phyloP scores from a whole-genome alignment of 768 basidiomycete genomes.

The Mycena kentingensis region DNA sequence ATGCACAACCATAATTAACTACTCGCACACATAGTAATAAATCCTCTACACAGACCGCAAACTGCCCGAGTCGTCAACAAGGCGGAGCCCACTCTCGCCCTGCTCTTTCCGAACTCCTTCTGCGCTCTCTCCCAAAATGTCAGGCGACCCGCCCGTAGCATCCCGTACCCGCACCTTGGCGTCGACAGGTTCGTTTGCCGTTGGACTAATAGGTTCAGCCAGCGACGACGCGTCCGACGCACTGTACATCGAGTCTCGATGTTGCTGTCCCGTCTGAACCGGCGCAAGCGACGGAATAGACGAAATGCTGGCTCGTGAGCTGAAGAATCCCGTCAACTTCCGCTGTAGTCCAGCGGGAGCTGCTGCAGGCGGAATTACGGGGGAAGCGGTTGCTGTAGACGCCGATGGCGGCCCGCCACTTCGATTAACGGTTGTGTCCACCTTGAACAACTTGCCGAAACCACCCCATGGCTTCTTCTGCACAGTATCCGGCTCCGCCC shows the following conservation, averaged over 20 bases:
- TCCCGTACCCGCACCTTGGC: slow-evolving; percentile 33
- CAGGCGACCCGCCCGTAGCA: slow-evolving; percentile 33
- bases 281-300: slow-evolving; percentile 39
- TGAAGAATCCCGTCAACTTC: slow-evolving; percentile 75
- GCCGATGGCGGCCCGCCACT: slow-evolving; percentile 29
- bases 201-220: slow-evolving; percentile 61
- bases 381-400: slow-evolving; percentile 30
- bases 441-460: slow-evolving; percentile 73
- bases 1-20: neutral
- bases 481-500: slow-evolving; percentile 33
- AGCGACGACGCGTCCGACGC: slow-evolving; percentile 62
- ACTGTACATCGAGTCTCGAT: slow-evolving; percentile 49
- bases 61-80: no score
- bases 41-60: slow-evolving; percentile 5
- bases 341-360: slow-evolving; percentile 43
- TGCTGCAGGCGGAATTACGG: slow-evolving; percentile 31
- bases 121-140: slow-evolving; percentile 18
- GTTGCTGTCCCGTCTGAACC: slow-evolving; percentile 33
- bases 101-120: slow-evolving; percentile 6
- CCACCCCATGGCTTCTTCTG: slow-evolving; percentile 55
- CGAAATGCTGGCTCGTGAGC: slow-evolving; percentile 55
- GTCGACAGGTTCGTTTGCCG: slow-evolving; percentile 37
- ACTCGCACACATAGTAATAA: neutral
- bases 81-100: slow-evolving; percentile 4
- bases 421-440: slow-evolving; percentile 35